These are phyloP conservation scores for Guillardia theta DNA, from an alignment of 78 protist genomes.

Conservation along the genomic window DNA sequence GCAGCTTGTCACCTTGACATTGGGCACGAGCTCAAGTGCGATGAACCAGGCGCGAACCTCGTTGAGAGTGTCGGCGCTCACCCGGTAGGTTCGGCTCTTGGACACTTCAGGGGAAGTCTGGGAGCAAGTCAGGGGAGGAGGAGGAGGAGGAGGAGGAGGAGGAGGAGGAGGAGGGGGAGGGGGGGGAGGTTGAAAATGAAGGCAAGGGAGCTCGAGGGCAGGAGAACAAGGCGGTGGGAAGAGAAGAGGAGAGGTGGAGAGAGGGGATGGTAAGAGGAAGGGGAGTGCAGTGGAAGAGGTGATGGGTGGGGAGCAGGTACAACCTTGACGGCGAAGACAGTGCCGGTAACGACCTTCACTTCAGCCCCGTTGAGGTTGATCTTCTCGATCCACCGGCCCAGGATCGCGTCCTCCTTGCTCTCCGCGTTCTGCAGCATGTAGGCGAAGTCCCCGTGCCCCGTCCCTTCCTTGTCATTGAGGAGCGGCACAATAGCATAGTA, in stretches of 20 bases:
- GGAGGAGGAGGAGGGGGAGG: neutral
- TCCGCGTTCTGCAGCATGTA: neutral
- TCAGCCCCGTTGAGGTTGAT: neutral
- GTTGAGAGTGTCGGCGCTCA: neutral
- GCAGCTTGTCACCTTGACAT: too few species aligned
- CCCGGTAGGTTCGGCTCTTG: neutral
- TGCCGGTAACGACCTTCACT: neutral
- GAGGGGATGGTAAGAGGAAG: neutral
- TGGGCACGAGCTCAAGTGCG: too few species aligned
- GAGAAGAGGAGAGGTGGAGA: neutral
- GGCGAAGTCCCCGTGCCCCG: neutral
- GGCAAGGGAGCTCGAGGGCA: neutral
- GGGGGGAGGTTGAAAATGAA: neutral
- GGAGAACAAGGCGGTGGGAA: neutral
- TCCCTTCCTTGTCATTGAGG: neutral
- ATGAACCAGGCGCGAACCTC: neutral
- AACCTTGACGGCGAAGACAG: neutral
- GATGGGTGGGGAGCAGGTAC: neutral
- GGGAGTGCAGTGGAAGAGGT: neutral
- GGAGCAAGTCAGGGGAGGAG: neutral
- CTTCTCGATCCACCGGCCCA: neutral
- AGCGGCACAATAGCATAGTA: neutral
- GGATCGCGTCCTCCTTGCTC: neutral
- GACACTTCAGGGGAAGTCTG: slow-evolving; percentile 7
- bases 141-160: neutral